These are phyloP conservation scores for Nicotiana otophora DNA, from an alignment of 257 asterid genomes.

Conservation along the genomic window DNA sequence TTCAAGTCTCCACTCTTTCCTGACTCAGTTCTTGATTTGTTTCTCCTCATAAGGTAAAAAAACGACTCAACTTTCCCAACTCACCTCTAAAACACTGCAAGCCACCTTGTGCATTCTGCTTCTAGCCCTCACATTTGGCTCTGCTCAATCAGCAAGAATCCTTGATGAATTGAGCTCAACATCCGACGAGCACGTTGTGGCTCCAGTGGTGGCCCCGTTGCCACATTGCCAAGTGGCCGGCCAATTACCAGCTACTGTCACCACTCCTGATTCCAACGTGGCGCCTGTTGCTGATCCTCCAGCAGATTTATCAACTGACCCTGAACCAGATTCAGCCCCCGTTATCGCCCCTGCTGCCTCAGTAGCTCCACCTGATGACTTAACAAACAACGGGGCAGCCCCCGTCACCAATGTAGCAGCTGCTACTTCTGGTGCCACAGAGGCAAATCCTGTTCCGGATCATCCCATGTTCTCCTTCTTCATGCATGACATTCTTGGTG, in stretches of 20 bases:
- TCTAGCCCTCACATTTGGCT: conserved; percentile 29
- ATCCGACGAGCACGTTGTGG: conserved; percentile 21
- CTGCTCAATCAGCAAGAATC: conserved; percentile 36
- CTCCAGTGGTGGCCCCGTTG: conserved; percentile 23
- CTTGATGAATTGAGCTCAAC: conserved; percentile 35
- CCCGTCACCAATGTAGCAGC: conserved; percentile 3
- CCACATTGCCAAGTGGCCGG: conserved; percentile 29
- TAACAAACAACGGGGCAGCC: conserved; percentile 9
- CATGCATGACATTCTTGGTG: conserved; percentile 81
- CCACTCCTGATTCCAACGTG: too few relatives aligned
- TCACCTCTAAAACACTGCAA: conserved; percentile 11
- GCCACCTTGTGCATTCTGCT: conserved; percentile 30
- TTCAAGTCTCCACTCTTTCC: conserved; percentile 8
- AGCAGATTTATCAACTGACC: too few relatives aligned
- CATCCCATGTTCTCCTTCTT: conserved; percentile 47
- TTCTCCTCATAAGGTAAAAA: neutral
- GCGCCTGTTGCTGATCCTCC: too few relatives aligned
- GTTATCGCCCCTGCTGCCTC: conserved; percentile 22
- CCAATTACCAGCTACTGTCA: conserved; percentile 26
- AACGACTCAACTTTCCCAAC: conserved; percentile 34
- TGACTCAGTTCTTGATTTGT: conserved; percentile 16
- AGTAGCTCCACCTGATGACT: conserved; percentile 19
- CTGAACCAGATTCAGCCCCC: conserved; percentile 2
- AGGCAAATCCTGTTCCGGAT: conserved; percentile 14
- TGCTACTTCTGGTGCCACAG: conserved; percentile 3